Conservation (phyloP, 192 early-diverging fungal genomes). For the Backusella circina region DNA sequence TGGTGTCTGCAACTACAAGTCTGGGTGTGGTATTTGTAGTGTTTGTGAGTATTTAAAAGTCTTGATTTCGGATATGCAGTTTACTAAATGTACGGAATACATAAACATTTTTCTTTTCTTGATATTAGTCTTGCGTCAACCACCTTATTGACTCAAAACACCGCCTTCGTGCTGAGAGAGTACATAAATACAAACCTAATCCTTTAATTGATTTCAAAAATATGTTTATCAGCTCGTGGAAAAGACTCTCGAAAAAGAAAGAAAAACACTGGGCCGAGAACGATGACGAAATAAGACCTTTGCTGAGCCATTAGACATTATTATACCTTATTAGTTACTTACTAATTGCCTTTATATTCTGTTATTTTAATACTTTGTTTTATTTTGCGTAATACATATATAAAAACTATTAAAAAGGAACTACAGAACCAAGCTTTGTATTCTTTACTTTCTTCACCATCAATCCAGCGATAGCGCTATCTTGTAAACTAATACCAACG, state of each 20-base stretch:
- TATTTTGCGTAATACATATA: not conserved
- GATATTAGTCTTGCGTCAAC: constrained; percentile 5
- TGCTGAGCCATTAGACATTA: not conserved
- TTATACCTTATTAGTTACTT: not conserved
- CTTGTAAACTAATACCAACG: constrained; percentile 52
- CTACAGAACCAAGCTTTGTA: constrained; percentile 30
- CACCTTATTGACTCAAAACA: constrained; percentile 21
- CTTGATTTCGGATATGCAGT: not conserved
- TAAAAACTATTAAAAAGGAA: constrained; percentile 29
- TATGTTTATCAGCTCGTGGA: not conserved
- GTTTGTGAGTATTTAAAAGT: constrained; percentile 29
- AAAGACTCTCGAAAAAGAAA: not conserved
- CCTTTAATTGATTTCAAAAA: constrained; percentile 11
- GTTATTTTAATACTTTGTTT: not conserved
- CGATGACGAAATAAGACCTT: not conserved
- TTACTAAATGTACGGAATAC: not conserved
- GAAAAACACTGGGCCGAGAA: not conserved
- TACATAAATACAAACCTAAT: constrained; percentile 12
- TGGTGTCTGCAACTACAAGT: constrained; percentile 72
- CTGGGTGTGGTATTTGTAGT: constrained; percentile 52
- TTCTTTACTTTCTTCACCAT: constrained; percentile 40
- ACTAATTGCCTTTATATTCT: not conserved
- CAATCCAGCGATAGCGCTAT: constrained; percentile 45
- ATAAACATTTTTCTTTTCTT: not conserved
- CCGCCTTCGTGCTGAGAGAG: constrained; percentile 16